Evolutionary conservation across 192 early-diverging fungal species (phyloP), one percentile per base, ranked within the genome.

Genomic region (Coemansia sp.): DNA sequence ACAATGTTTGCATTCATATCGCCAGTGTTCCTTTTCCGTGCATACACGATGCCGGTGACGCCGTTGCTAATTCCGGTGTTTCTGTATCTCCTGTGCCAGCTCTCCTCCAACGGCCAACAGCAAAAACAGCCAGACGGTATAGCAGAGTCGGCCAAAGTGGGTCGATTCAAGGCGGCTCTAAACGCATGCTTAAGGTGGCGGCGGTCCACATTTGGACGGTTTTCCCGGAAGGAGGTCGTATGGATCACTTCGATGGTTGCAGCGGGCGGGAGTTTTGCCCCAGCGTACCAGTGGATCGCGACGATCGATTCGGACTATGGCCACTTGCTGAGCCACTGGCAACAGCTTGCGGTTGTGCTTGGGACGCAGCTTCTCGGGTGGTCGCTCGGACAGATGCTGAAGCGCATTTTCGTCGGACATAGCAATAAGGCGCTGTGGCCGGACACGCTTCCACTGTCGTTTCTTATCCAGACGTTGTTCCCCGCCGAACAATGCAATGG

Each of bases 161-260:
- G 20, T 13, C 48, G 33, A 7, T n/a, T 15, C 17, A 34, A 49
- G 13, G 42, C 61, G 29, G 3, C 1, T 38, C 61, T 32, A 25
- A 29, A 17, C 9, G n/a, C 33, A 52, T 45, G 42, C 13, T 17
- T 45, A 5, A 40, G 59, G 13, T 59, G 33, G 23, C 53, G 35
- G 25, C 32, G 57, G 9, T 11, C 46, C 29, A 29, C 29, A 8
- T 50, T 69, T 9, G 59, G 36, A 15, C 46, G 29, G 29, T 73
- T 78, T 40, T 61, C 60, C 15, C 45, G 60, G 40, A 67, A 79
- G 29, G 76, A 79, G 23, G 73, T 79, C 48, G 76, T 70, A 32
- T 79, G 76, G 76, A 70, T 79, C 19, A 73, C 71, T 2, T 73
- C 67, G 11, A 73, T 73, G 76, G 71, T 79, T 41, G 76, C 76